Conservation (phyloP, 108 stramenopile genomes). For the Parmales sp. region DNA sequence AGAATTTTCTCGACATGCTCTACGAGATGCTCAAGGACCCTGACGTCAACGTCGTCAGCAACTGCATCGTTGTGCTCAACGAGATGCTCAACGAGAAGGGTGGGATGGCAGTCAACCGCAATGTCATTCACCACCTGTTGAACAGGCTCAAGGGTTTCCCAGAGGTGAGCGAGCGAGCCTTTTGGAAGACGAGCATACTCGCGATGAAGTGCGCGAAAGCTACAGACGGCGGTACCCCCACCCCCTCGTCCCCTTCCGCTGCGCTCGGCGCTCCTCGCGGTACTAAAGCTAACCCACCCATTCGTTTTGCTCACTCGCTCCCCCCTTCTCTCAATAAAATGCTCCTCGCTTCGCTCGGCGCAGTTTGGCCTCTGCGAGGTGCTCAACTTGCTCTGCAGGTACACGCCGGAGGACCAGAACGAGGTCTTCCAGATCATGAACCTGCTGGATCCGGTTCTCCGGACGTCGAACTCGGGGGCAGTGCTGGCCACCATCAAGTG, state of each 20-base stretch:
- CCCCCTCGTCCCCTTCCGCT: too few relatives aligned
- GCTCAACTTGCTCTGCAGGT: constrained; percentile 84
- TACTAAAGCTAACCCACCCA: too few relatives aligned
- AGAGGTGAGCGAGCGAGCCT: too few relatives aligned
- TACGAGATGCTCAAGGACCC: constrained; percentile 94
- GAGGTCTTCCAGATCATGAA: constrained; percentile 95
- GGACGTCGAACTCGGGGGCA: constrained; percentile 82
- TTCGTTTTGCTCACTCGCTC: too few relatives aligned
- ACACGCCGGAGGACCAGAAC: constrained; percentile 81
- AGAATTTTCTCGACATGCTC: constrained; percentile 77
- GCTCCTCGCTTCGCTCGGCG: too few relatives aligned
- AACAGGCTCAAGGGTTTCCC: constrained; percentile 93
- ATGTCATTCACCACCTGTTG: constrained; percentile 87
- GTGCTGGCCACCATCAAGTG: constrained; percentile 88
- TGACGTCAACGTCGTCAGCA: constrained; percentile 88
- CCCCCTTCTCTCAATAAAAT: too few relatives aligned
- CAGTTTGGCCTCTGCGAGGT: constrained; percentile 72
- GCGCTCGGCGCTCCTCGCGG: too few relatives aligned
- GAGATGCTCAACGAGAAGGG: constrained; percentile 89
- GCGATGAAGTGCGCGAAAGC: too few relatives aligned
- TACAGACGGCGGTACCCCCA: too few relatives aligned
- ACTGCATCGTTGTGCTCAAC: constrained; percentile 85
- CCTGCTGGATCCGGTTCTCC: constrained; percentile 90
- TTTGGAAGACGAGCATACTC: too few relatives aligned
- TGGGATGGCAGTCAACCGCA: constrained; percentile 89